Evolutionary conservation across 495 filamentous ascomycete species (phyloP), one percentile per base, ranked within the genome.

Genomic region (Diplogelasinospora grovesii): DNA sequence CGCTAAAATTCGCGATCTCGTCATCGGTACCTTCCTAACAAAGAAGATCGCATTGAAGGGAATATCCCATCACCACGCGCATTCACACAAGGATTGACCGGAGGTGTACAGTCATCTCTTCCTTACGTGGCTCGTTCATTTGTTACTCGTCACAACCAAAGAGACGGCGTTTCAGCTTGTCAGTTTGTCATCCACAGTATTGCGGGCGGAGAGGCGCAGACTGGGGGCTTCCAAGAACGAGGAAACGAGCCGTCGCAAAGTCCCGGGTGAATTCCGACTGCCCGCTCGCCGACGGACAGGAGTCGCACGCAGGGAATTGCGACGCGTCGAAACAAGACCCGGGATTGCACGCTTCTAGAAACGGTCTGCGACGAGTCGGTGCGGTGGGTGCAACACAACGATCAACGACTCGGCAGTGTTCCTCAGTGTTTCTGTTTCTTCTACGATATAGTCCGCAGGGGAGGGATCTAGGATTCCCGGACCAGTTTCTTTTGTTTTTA

Each of bases 301-400:
- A 10, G 20, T 10, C 16, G 13, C n/a, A 22, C 25, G 34, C 7
- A 25, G 21, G n/a, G 22, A 30, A 26, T 25, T 41, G 11, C 39
- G 25, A 31, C 32, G 41, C 15, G 30, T 21, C 43, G 43, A 46
- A 46, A 46, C 43, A 29, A 13, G 29, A 39, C 45, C 45, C 22
- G 39, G 22, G 39, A 22, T 41, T 31, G 21, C 36, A 22, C 22
- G 29, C 7, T 45, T 45, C 43, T 45, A 32, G 35, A 45, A 46
- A 34, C 24, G 32, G 41, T 25, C 41, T 36, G 33, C 24, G 41
- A 44, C 22, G 14, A 16, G 14, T 29, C 33, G 41, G 41, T 27
- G 31, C 10, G 19, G 25, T 10, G 28, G 14, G 36, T 36, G 7
- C 8, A 23, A 19, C 24, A n/a, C 33, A 30, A 33, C 27, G 26